phyloP scores from a whole-genome alignment of 768 basidiomycete genomes.

The Lyophyllum shimeji region DNA sequence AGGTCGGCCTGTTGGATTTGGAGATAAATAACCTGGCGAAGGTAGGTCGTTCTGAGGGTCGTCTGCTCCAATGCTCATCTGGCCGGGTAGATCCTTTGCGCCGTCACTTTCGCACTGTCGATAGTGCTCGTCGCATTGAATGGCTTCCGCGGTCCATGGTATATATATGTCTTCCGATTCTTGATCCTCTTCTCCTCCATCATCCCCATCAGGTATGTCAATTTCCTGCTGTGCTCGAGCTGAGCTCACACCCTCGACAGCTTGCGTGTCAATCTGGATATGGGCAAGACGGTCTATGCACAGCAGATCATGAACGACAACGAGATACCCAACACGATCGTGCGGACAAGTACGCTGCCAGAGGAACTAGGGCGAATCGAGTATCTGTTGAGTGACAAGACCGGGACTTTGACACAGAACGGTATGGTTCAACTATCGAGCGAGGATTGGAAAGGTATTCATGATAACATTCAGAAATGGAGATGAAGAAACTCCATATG shows the following conservation, averaged over 20 bases:
- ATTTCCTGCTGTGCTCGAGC: neutral
- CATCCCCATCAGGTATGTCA: slow-evolving; percentile 91
- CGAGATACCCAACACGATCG: slow-evolving; percentile 95
- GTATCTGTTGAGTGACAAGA: slow-evolving; percentile 96
- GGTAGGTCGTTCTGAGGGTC: slow-evolving; percentile 49
- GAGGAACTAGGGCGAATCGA: slow-evolving; percentile 96
- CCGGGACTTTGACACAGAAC: slow-evolving; percentile 96
- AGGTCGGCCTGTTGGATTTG: slow-evolving; percentile 86
- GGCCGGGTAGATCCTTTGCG: slow-evolving; percentile 76
- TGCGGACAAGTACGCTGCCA: slow-evolving; percentile 94
- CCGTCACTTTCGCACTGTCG: slow-evolving; percentile 90
- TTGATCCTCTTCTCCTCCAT: slow-evolving; percentile 98
- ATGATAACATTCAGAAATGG: slow-evolving; percentile 73
- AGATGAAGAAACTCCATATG: slow-evolving; percentile 98
- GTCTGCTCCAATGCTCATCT: neutral
- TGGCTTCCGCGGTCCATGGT: slow-evolving; percentile 94
- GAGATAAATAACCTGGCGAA: slow-evolving; percentile 97
- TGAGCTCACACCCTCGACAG: slow-evolving; percentile 36
- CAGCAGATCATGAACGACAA: slow-evolving; percentile 91
- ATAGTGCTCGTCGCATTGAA: slow-evolving; percentile 92
- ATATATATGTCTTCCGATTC: slow-evolving; percentile 95
- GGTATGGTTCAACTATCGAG: slow-evolving; percentile 46
- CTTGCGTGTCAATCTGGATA: slow-evolving; percentile 97
- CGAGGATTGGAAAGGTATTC: neutral
- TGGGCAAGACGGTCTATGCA: slow-evolving; percentile 99